phyloP scores from a whole-genome alignment of 495 filamentous ascomycete genomes.

The Daldinia bambusicola region DNA sequence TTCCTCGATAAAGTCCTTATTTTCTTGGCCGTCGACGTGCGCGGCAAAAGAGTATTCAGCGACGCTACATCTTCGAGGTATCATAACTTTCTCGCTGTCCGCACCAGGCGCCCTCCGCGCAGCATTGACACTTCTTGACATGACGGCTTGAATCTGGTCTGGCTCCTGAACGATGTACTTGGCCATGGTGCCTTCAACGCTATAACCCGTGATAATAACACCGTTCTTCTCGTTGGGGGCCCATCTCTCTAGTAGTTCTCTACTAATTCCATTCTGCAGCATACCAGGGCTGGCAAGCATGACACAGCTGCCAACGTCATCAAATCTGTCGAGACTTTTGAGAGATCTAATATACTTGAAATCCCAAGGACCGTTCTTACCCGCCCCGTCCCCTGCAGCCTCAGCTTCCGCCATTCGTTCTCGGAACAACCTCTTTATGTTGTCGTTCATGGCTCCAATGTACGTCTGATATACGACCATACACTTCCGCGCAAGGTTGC shows the following conservation, averaged over 20 bases:
- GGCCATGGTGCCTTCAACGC: conserved; percentile 98
- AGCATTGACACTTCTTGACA: conserved; percentile 72
- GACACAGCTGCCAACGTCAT: conserved; percentile 94
- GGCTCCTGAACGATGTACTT: conserved; percentile 93
- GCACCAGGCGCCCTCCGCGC: conserved; percentile 66
- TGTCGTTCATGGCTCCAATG: conserved; percentile 97
- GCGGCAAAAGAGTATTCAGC: conserved; percentile 95
- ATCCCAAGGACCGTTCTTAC: conserved; percentile 91
- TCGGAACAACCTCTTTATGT: conserved; percentile 90
- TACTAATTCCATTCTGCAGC: conserved; percentile 93
- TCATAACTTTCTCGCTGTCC: conserved; percentile 83
- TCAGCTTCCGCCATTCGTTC: conserved; percentile 89
- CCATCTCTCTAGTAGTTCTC: conserved; percentile 94
- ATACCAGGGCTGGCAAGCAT: conserved; percentile 98
- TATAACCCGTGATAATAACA: conserved; percentile 96
- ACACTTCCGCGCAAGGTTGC: conserved; percentile 91
- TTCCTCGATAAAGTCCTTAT: conserved; percentile 93
- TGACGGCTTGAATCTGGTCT: conserved; percentile 90
- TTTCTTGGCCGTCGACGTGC: conserved; percentile 96
- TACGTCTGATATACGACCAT: conserved; percentile 99
- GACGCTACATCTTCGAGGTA: conserved; percentile 88
- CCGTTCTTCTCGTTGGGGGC: conserved; percentile 95
- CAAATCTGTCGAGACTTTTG: conserved; percentile 92
- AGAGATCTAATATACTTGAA: conserved; percentile 90
- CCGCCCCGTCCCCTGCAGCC: conserved; percentile 72